Percentiles rank a stretch among this genome's conserved stretches.
Evolutionary conservation across 208 protist species (phyloP).

Genomic region (Porcisia hertigi): DNA sequence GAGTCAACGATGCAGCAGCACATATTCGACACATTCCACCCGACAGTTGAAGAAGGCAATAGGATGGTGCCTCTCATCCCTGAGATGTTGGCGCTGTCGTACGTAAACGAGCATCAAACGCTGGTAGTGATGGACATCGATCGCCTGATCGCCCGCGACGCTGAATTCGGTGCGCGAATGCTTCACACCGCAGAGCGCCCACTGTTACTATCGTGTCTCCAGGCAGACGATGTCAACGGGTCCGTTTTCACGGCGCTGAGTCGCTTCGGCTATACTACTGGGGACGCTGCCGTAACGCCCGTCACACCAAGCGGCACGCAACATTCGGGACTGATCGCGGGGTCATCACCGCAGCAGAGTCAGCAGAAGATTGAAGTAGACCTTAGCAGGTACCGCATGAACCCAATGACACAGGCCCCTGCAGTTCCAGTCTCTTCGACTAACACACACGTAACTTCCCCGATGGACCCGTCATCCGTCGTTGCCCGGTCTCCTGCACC

Average conservation of each 20-base stretch:
- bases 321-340: neutral
- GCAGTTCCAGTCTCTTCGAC: neutral
- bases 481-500: neutral
- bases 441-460: neutral
- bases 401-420: conserved; percentile 16
- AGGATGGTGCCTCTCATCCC: neutral
- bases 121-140: conserved; percentile 60
- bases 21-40: conserved; percentile 23
- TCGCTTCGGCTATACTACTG: conserved; percentile 17
- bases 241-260: conserved; percentile 23
- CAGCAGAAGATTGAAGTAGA: conserved; percentile 18
- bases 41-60: conserved; percentile 25
- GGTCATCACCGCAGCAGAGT: conserved; percentile 7
- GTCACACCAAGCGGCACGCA: neutral
- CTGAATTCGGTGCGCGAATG: conserved; percentile 45
- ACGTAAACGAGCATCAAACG: conserved; percentile 17
- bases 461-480: neutral
- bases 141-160: conserved; percentile 49
- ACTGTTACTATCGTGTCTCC: conserved; percentile 41
- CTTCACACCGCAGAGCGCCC: conserved; percentile 51
- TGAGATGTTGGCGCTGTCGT: conserved; percentile 32
- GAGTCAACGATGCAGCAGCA: conserved; percentile 32
- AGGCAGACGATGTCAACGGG: conserved; percentile 16
- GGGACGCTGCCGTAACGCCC: neutral
- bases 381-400: conserved; percentile 8